Base-by-base conservation (phyloP, 2,329 filamentous ascomycete genomes). In the Dactylellina drechsleri region DNA sequence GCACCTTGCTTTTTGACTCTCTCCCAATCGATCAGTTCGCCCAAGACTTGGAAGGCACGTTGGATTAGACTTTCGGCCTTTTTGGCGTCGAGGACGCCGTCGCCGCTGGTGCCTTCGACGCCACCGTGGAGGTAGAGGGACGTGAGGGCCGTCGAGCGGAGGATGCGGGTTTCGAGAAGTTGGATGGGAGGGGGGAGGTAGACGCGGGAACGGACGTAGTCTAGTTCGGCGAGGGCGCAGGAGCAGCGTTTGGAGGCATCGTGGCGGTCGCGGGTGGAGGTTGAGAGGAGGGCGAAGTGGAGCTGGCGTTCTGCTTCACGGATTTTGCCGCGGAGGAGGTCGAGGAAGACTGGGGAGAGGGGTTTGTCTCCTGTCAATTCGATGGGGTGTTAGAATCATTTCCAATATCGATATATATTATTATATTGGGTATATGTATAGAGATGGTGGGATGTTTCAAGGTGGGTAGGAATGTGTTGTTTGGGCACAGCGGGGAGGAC, bases 181-280 rank as follows among this genome's bases (percentile, higher is more conserved):
- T 74, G 70, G 62, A 74, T 74, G 12, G 70, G 70, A 10, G 70
- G 62, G 4, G 70, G 70, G 40, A 74, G 43, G 70, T 56, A 53
- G 57, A 67, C 70, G 18, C 50, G 45, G 62, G 66, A 49, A 43
- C 70, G 70, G 52, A 62, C 70, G 36, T 74, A 74, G 10, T 74
- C 70, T 15, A 74, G 62, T 65, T 74, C 70, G 20, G 62, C 62
- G 16, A 74, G 57, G n/a, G 70, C 70, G 36, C 70, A 74, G 50
- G 61, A 62, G 43, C 70, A 74, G 20, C 70, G 70, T 74, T 74
- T 74, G 7, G 70, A 66, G 23, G 70, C 70, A 52, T 74, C 70
- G 50, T 67, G 70, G 45, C 53, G 53, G 70, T 74, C 70, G 43
- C 31, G 62, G 50, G 40, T 57, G 36, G 56, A 61, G 26, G 40